These are phyloP conservation scores for Carallia pectinifolia DNA, from an alignment of 345 rosid species.

Conservation along the genomic window DNA sequence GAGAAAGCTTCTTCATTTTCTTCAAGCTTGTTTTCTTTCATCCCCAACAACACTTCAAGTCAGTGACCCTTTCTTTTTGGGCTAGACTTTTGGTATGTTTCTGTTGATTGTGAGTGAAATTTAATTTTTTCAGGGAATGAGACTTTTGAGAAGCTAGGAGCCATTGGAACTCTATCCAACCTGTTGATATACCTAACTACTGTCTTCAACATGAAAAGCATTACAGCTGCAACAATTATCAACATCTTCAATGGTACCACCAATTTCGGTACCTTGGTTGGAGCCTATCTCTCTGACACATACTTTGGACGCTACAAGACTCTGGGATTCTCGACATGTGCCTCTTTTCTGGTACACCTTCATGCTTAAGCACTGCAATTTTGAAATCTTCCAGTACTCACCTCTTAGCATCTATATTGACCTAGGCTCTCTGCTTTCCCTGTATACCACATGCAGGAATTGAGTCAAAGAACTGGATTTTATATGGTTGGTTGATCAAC, in stretches of 20 bases:
- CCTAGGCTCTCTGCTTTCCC: neutral
- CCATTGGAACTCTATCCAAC: slow-evolving; percentile 67
- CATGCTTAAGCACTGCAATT: neutral
- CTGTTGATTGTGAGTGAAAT: neutral
- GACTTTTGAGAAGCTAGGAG: slow-evolving; percentile 85
- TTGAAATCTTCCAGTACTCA: neutral
- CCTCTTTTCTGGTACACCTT: slow-evolving; percentile 56
- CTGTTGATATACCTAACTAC: slow-evolving; percentile 65
- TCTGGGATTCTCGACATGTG: slow-evolving; percentile 50
- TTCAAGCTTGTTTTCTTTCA: neutral
- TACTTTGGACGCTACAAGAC: slow-evolving; percentile 81
- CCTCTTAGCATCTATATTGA: too few species aligned
- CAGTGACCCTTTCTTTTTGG: too few species aligned
- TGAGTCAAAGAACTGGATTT: neutral
- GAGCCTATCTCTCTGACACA: slow-evolving; percentile 71
- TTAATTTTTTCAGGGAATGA: slow-evolving; percentile 47
- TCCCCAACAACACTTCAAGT: too few species aligned
- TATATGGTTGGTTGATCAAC: neutral
- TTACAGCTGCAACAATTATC: slow-evolving; percentile 64
- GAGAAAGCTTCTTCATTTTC: neutral
- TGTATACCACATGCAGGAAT: neutral
- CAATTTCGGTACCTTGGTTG: slow-evolving; percentile 63
- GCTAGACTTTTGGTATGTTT: neutral
- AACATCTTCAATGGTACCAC: slow-evolving; percentile 67
- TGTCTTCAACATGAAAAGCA: slow-evolving; percentile 60